Base-by-base conservation (phyloP, 2,329 filamentous ascomycete genomes). In the Phyllosticta citrichinensis region DNA sequence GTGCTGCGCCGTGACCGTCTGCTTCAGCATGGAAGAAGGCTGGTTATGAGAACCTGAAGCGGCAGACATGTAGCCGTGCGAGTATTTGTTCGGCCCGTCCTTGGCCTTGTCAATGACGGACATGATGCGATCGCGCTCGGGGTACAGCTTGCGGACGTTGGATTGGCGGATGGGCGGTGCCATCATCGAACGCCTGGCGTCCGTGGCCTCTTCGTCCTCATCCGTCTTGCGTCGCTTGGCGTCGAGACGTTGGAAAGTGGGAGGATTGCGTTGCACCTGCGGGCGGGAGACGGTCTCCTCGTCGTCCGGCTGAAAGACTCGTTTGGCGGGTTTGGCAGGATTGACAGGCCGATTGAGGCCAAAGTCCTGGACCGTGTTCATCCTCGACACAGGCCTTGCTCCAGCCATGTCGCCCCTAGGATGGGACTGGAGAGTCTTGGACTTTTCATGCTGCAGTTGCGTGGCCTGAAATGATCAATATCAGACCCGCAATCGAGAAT, bases 161-260 rank as follows among this genome's bases (percentile, higher is more conserved):
- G 90, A 95, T 63, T 91, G 90, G 62, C 92, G 85, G 66, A 95
- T 90, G 5, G 91, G 91, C 58, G 91, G 89, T 14, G 87, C 89
- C 77, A 92, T 94, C 67, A 92, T 81, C 55, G 81, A 83, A 60
- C 84, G 81, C 54, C 83, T 81, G 61, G 84, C 80, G 68, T 80
- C 79, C 55, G 83, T 81, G 52, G 80, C 75, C 60, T 86, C 84
- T 61, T 87, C 82, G 64, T 85, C 81, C 50, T 77, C 73, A 57
- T 93, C 85, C 58, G 87, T 94, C 70, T 87, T 87, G 66, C 91
- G 83, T 62, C 91, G 84, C 78, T 96, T 97, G 22, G 83, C 80
- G 58, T 96, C 90, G 65, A 82, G 76, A 68, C 88, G 84, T 66
- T 88, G 86, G 10, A 71, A 76, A 3, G 73, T 71, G 19, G 74